phyloP scores from a whole-genome alignment of 2,329 filamentous ascomycete species.

The Aspergillus puulaauensis region DNA sequence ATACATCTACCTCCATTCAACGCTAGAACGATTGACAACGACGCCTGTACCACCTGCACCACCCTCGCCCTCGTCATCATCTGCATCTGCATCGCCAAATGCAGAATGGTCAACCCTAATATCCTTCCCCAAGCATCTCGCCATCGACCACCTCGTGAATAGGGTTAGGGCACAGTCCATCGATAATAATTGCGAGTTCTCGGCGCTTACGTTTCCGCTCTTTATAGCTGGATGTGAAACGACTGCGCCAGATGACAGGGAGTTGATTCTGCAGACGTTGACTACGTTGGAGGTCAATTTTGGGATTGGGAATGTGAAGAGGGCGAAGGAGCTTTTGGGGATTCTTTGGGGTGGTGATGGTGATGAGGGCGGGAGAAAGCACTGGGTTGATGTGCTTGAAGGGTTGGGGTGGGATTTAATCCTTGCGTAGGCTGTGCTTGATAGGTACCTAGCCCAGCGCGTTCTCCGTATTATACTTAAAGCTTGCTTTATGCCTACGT shows the following conservation, averaged over 20 bases:
- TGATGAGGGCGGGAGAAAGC: slow-evolving; percentile 11
- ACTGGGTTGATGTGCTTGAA: slow-evolving; percentile 35
- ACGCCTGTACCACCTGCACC: not conserved
- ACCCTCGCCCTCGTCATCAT: not conserved
- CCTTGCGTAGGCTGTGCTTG: slow-evolving; percentile 22
- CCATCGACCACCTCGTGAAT: slow-evolving; percentile 27
- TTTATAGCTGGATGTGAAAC: slow-evolving; percentile 38
- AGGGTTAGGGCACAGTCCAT: slow-evolving; percentile 28
- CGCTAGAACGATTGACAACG: slow-evolving; percentile 27
- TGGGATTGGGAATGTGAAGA: slow-evolving; percentile 35
- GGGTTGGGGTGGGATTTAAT: slow-evolving; percentile 34
- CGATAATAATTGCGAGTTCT: slow-evolving; percentile 37
- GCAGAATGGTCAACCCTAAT: slow-evolving; percentile 19
- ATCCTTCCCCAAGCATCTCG: slow-evolving; percentile 27
- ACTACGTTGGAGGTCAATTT: slow-evolving; percentile 33
- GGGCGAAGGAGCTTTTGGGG: slow-evolving; percentile 31
- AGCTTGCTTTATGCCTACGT: not conserved
- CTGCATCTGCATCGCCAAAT: not conserved
- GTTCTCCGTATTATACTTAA: not conserved
- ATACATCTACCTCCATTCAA: slow-evolving; percentile 38
- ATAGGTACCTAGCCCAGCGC: not conserved
- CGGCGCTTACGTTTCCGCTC: slow-evolving; percentile 38
- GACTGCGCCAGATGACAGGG: slow-evolving; percentile 20
- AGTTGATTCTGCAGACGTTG: slow-evolving; percentile 27
- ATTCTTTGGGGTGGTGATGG: slow-evolving; percentile 25